Base-by-base conservation (phyloP, 2,329 filamentous ascomycete species). In the Ophiosphaerella herpotricha region DNA sequence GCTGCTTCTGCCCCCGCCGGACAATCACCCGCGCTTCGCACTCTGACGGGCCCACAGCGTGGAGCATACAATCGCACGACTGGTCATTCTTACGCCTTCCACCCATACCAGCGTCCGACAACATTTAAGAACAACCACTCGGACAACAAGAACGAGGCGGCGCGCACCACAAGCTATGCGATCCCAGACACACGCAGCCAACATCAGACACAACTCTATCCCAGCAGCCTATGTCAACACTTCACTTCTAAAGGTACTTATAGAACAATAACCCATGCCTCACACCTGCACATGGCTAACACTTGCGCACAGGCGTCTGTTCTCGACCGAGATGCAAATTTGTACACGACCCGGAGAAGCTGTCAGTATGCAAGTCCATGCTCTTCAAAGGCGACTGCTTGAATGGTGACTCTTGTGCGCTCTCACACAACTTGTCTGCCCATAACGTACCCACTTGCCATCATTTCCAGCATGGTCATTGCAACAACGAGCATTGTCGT, bases 401-500 rank as follows among this genome's bases (percentile, higher is more conserved):
- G 62, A 84, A 84, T 72, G 91, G 91, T 75, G 83, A 87, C 67
- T 82, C 82, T 66, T 99, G 94, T 81, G 90, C 96, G 75, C 82
- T 97, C 53, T 96, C 92, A 57, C 94, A 97, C 81, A 87, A 94
- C 40, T 79, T 90, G 57, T 89, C 83, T 47, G 84, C 91, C 59
- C 84, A 97, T 74, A 89, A 93, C 75, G 89, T 89, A 46, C 92
- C 94, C 49, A 84, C 88, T 54, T 97, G 94, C 78, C 76, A 94
- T 72, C 91, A 97, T 78, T 96, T 91, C 78, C 84, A 91, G 72
- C 89, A 89, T 72, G 91, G 91, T 67, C 89, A 91, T 70, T 97
- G 94, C 79, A 88, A 87, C 65, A 97, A 97, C 70, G 77, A 85
- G 66, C 82, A 87, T 63, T 97, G 94, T 77, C 88, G 84, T 57